A percentile compares a stretch with the other conserved stretches of the same genome.
Evolutionary conservation across 2,329 filamentous ascomycete species (phyloP).

Genomic region (Xylaria sp.): DNA sequence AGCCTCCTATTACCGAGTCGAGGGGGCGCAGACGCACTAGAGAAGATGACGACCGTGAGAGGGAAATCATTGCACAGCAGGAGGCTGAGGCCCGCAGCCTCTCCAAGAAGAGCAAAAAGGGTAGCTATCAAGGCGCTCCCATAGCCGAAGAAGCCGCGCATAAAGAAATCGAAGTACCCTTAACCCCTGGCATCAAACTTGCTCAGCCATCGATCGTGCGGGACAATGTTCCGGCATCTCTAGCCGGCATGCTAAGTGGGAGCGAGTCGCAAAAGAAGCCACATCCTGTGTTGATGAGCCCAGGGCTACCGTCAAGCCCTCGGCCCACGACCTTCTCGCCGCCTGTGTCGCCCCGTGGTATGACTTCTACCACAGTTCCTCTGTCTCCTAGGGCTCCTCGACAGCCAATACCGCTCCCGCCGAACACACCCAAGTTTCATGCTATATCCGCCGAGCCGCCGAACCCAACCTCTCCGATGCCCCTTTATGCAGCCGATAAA

Average conservation of each 20-base stretch:
- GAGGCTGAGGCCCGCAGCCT: slow-evolving; percentile 73
- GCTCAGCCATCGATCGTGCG: slow-evolving; percentile 44
- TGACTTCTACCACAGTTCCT: slow-evolving; percentile 56
- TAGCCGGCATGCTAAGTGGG: slow-evolving; percentile 58
- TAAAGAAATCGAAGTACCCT: slow-evolving; percentile 44
- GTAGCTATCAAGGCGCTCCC: slow-evolving; percentile 55
- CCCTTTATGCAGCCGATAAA: slow-evolving; percentile 48
- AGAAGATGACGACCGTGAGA: slow-evolving; percentile 82
- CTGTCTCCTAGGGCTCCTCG: slow-evolving; percentile 76
- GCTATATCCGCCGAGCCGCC: slow-evolving; percentile 52
- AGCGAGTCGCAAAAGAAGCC: slow-evolving; percentile 41
- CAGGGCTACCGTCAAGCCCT: slow-evolving; percentile 65
- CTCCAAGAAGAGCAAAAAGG: slow-evolving; percentile 73
- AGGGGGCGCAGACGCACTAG: slow-evolving; percentile 83
- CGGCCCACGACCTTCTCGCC: slow-evolving; percentile 66
- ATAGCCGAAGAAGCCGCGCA: slow-evolving; percentile 44
- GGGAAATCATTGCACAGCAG: slow-evolving; percentile 70
- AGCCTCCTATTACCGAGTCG: slow-evolving; percentile 60
- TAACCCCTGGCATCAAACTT: slow-evolving; percentile 45
- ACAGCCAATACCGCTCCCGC: slow-evolving; percentile 74
- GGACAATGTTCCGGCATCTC: slow-evolving; percentile 53
- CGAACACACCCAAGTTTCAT: slow-evolving; percentile 70
- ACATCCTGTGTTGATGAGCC: slow-evolving; percentile 58
- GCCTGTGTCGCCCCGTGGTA: slow-evolving; percentile 68
- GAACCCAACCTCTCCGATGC: slow-evolving; percentile 48